These are phyloP conservation scores for Pachyrhizus erosus DNA, from an alignment of 306 rosid genomes.

Conservation along the genomic window DNA sequence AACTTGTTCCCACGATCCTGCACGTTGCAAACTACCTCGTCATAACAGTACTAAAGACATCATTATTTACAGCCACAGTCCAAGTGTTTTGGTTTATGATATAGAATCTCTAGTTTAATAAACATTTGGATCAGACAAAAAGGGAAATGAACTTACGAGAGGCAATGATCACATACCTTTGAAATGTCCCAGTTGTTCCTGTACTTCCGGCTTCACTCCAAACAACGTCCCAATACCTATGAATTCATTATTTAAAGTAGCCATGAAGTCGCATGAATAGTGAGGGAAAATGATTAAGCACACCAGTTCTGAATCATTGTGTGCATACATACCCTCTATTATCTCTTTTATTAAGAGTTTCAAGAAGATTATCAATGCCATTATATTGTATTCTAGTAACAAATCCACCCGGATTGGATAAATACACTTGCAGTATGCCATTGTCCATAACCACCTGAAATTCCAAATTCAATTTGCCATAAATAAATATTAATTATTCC, in stretches of 20 bases:
- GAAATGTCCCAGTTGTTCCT: constrained; percentile 68
- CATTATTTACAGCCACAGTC: not conserved
- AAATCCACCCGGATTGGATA: constrained; percentile 82
- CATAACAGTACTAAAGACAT: not conserved
- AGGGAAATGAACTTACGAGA: not conserved
- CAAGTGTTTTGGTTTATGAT: not conserved
- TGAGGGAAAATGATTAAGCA: not conserved
- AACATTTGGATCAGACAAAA: not conserved
- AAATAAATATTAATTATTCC: not conserved
- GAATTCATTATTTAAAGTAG: constrained; percentile 23
- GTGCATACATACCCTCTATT: constrained; percentile 70
- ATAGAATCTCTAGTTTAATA: not conserved
- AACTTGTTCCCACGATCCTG: constrained; percentile 74
- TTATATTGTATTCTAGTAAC: constrained; percentile 70
- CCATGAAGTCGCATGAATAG: not conserved
- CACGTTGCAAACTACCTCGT: constrained; percentile 6
- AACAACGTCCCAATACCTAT: constrained; percentile 93
- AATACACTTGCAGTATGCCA: constrained; percentile 66
- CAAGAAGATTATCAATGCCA: constrained; percentile 81
- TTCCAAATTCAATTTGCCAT: not conserved
- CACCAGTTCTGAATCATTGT: not conserved
- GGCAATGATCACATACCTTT: constrained; percentile 57
- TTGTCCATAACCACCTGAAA: constrained; percentile 81
- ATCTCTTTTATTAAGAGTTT: constrained; percentile 43
- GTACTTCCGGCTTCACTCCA: constrained; percentile 86